Base-by-base conservation (phyloP, 1,284 basidiomycete species). In the Cutaneotrichosporon dermatis region DNA sequence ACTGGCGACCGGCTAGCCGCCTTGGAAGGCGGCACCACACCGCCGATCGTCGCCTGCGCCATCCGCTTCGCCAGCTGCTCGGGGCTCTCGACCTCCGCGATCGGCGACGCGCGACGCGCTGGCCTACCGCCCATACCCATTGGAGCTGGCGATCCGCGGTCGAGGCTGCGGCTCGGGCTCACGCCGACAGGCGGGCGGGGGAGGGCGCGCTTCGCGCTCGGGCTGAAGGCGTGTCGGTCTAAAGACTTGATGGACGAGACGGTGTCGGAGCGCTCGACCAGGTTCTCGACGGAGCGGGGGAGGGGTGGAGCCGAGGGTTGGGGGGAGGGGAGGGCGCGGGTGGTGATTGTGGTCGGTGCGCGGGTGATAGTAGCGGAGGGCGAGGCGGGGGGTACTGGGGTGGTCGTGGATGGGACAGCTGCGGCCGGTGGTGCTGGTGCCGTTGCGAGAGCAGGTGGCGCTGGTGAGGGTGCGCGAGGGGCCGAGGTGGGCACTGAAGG, bases 201-300 rank as follows among this genome's bases (percentile, higher is more conserved):
- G 16, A 79, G 61, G 1, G 69, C 65, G 33, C 76, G 58, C 12
- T 36, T 42, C 65, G 25, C 63, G 33, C 59, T 53, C 0, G 65
- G 62, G n/a, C 57, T 55, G 50, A 69, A 72, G 5, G 62, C 67
- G n/a, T 60, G 58, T 0, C 74, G 67, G 59, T 77, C 76, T 1
- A 77, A 63, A 1, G 75, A 77, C 54, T 70, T 73, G 37, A 78
- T 63, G 1, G 76, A 76, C 7, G 74, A 71, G 36, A 75, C 52
- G 0, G 76, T 77, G 54, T 77, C 74, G 1, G 75, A 75, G 8
- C 75, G 66, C 25, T 75, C 72, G 9, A 76, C 58, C 13, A 58
- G 46, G 55, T 62, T 40, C 16, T 53, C 39, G 53, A 64, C 42
- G 45, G 52, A 25, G 2, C 25, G 25, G 25, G 25, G 25, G 25